These are phyloP conservation scores for Linanthus parryae DNA, from an alignment of 148 eudicot species.

Conservation along the genomic window DNA sequence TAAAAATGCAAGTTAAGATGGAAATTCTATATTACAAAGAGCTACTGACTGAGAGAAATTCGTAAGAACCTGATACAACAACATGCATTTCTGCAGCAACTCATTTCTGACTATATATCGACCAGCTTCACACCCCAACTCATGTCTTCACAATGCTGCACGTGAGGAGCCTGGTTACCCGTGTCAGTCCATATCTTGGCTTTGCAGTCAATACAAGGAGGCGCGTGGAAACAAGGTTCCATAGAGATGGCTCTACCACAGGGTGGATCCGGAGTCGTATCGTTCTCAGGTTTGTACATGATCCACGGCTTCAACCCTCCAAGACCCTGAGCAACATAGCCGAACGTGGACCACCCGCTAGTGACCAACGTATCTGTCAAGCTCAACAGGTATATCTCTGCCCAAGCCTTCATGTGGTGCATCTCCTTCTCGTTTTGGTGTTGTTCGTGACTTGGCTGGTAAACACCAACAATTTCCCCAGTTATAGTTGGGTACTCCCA, in stretches of 20 bases:
- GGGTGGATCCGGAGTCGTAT: conserved; percentile 57
- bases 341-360: conserved; percentile 86
- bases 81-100: no score
- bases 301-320: conserved; percentile 93
- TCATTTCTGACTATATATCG: conserved; percentile 18
- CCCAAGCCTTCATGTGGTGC: conserved; percentile 79
- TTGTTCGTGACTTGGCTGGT: conserved; percentile 77
- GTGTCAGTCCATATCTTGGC: conserved; percentile 45
- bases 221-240: conserved; percentile 89
- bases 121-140: conserved; percentile 87
- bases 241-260: conserved; percentile 67
- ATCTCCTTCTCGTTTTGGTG: conserved; percentile 43
- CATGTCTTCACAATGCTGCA: conserved; percentile 82
- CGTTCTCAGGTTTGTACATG: conserved; percentile 59
- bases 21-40: no score
- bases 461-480: conserved; percentile 53
- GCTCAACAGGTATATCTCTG: conserved; percentile 86
- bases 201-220: conserved; percentile 79
- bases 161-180: conserved; percentile 64
- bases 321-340: conserved; percentile 82
- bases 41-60: no score
- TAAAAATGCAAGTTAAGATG: no score
- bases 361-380: conserved; percentile 66
- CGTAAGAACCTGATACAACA: no score
- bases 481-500: conserved; percentile 72